Conservation (phyloP, 352 stramenopile species). For the Hyaloperonospora brassicae region DNA sequence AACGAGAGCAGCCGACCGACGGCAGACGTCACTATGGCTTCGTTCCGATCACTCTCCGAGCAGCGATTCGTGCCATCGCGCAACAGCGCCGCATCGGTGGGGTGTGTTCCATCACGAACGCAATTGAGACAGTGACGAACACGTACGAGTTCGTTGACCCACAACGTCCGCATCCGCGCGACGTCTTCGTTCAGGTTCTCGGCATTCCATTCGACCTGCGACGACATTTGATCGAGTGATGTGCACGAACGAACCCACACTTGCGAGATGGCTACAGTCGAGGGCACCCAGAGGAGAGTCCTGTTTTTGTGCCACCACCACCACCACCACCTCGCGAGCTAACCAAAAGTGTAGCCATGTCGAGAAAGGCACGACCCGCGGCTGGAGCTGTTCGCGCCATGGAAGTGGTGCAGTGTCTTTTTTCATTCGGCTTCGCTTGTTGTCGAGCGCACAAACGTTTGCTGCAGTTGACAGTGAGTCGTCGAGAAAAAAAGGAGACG, state of each 20-base stretch:
- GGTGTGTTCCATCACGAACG: background rate
- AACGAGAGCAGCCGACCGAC: background rate
- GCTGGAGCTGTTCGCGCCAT: conserved; percentile 1
- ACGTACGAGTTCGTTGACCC: conserved; percentile 78
- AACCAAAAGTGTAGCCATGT: conserved; percentile 11
- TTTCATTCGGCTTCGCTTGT: background rate
- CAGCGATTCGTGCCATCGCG: too few relatives aligned
- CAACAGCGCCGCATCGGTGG: too few relatives aligned
- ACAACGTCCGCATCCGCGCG: conserved; percentile 52
- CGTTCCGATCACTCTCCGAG: too few relatives aligned
- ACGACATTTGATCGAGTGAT: conserved; percentile 15
- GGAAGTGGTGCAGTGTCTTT: conserved; percentile 25
- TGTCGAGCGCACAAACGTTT: background rate
- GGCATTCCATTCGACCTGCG: conserved; percentile 37
- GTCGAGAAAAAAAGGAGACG: conserved; percentile 11
- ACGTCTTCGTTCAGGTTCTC: conserved; percentile 82
- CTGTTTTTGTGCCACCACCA: background rate
- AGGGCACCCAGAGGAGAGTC: background rate
- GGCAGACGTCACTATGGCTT: too few relatives aligned
- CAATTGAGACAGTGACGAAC: background rate
- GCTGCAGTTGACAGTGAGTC: background rate
- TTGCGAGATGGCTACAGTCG: background rate
- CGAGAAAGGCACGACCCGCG: conserved; percentile 22
- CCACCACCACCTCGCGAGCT: background rate
- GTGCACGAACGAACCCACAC: background rate